A percentile compares a stretch with the other conserved stretches of the same genome.
These are phyloP conservation scores for Xylaria multiplex DNA, from an alignment of 2,329 filamentous ascomycete genomes.

Conservation along the genomic window DNA sequence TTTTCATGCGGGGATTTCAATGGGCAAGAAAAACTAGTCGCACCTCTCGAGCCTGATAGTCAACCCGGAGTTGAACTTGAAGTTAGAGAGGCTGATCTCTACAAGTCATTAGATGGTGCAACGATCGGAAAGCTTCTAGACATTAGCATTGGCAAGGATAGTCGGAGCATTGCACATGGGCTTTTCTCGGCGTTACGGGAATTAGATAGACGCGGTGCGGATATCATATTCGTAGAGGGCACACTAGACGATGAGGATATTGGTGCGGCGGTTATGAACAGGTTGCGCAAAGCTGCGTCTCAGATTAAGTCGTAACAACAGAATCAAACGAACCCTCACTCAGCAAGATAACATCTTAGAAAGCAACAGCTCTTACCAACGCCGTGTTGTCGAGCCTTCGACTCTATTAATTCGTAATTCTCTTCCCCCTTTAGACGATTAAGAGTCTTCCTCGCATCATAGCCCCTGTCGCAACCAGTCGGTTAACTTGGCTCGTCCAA, in stretches of 20 bases:
- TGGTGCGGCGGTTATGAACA: constrained; percentile 87
- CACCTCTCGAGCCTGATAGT: constrained; percentile 33
- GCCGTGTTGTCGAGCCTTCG: constrained; percentile 44
- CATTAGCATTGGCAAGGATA: constrained; percentile 76
- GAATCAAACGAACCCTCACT: constrained; percentile 41
- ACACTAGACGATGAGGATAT: constrained; percentile 82
- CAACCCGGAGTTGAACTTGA: constrained; percentile 48
- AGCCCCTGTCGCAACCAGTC: constrained; percentile 90
- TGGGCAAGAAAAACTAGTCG: constrained; percentile 45
- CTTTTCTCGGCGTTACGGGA: constrained; percentile 89
- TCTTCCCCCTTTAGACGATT: constrained; percentile 24
- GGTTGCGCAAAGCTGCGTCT: constrained; percentile 79
- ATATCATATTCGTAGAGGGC: constrained; percentile 91
- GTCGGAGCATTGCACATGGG: constrained; percentile 80
- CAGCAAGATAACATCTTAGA: constrained; percentile 41
- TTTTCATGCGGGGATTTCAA: constrained; percentile 50
- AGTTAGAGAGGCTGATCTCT: constrained; percentile 55
- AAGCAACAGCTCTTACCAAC: constrained; percentile 45
- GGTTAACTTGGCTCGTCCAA: constrained; percentile 90
- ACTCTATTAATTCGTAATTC: constrained; percentile 34
- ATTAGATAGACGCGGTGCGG: constrained; percentile 80
- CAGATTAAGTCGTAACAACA: constrained; percentile 62
- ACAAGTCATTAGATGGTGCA: constrained; percentile 47
- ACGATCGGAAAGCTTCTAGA: constrained; percentile 66
- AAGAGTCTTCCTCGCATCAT: constrained; percentile 53